Evolutionary conservation across 2,329 filamentous ascomycete species (phyloP), one percentile per base, ranked within the genome.

Genomic region (Diaporthe aspalathi): DNA sequence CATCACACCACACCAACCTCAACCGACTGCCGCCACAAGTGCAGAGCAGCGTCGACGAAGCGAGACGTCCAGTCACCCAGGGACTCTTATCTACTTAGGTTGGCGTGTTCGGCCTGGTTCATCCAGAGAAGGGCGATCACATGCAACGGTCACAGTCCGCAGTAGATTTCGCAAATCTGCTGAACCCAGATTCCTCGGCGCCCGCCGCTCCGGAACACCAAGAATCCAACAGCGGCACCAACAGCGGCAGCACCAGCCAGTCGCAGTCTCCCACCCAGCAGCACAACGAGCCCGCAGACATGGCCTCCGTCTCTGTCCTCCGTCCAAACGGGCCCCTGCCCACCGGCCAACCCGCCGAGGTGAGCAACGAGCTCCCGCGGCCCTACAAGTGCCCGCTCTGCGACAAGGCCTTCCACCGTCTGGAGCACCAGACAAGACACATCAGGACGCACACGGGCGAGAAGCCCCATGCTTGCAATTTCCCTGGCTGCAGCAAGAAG

Each of bases 361-460:
- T 83, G 71, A 74, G 80, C 62, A 84, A 82, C 74, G 95, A 98
- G 83, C 89, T 98, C 68, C 96, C 96, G 72, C 92, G 96, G 70
- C 95, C 95, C 0, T 99, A 99, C 90, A 98, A 98, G 87, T 99
- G 95, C 83, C 95, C 95, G 73, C 90, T 99, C 74, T 99, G 96
- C 86, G 95, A 98, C 79, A 97, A 98, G 88, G 95, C 96, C 73
- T 99, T 99, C 85, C 96, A 98, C 87, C 94, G 96, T 74, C 88
- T 99, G 52, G 95, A 98, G 86, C 95, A 98, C 82, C 95, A 98
- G 87, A 91, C 89, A 27, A 84, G 88, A 77, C 95, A 99, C 83
- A 98, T 98, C 80, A 91, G 95, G 78, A 98, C 96, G 8, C 95
- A 99, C 83, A 99, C 95, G 0, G 96, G 95, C 78, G 95, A 99